A percentile compares a stretch with the other conserved stretches of the same genome.
phyloP scores from a whole-genome alignment of 495 filamentous ascomycete genomes.

The Talaromyces proteolyticus region DNA sequence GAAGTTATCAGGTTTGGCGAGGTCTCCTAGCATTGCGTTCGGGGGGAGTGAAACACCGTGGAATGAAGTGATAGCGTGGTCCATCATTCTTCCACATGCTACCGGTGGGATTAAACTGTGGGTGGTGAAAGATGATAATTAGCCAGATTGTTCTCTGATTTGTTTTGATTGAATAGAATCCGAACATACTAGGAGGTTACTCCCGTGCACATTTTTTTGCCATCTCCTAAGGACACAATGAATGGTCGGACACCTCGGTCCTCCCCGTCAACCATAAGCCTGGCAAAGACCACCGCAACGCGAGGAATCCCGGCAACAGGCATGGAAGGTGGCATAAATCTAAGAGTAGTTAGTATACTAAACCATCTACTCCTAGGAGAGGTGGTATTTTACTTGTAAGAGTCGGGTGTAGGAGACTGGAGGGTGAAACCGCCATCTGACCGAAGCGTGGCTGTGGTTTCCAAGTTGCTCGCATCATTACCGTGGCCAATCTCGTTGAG shows the following conservation, averaged over 20 bases:
- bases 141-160: too few relatives aligned
- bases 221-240: constrained; percentile 22
- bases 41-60: constrained; percentile 21
- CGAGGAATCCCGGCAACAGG: constrained; percentile 17
- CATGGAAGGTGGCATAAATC: constrained; percentile 27
- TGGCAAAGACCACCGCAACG: constrained; percentile 27
- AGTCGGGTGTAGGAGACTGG: constrained; percentile 16
- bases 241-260: constrained; percentile 28
- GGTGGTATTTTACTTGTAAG: constrained; percentile 9
- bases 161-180: not conserved
- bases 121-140: too few relatives aligned
- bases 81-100: constrained; percentile 20
- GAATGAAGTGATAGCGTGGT: constrained; percentile 31
- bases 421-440: constrained; percentile 26
- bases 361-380: too few relatives aligned
- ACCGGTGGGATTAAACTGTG: constrained; percentile 16
- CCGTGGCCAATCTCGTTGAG: constrained; percentile 33
- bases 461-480: constrained; percentile 27
- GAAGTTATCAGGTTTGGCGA: constrained; percentile 9
- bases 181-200: constrained; percentile 16
- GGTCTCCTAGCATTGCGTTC: constrained; percentile 20
- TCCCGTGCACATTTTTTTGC: constrained; percentile 22
- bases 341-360: not conserved
- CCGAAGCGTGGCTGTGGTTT: constrained; percentile 28
- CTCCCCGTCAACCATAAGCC: constrained; percentile 19